Evolutionary conservation across 306 rosid species (phyloP).

Genomic region (Pterocarpus macrocarpus): DNA sequence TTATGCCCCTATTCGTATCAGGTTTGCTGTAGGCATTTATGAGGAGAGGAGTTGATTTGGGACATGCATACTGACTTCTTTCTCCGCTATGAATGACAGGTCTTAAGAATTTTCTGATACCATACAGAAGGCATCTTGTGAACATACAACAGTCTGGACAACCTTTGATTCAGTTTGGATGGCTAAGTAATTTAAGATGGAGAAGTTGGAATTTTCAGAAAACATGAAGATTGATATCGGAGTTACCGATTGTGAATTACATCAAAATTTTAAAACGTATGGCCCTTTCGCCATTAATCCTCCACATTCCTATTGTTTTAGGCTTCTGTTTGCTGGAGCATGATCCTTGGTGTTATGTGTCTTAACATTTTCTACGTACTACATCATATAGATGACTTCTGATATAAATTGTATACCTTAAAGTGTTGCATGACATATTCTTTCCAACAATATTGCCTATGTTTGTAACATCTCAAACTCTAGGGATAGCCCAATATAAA

Average conservation of each 20-base stretch:
- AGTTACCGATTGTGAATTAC: too few species aligned
- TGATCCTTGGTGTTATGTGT: too few species aligned
- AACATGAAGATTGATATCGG: conserved; percentile 20
- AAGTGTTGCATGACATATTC: too few species aligned
- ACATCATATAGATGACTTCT: too few species aligned
- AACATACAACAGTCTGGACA: conserved; percentile 57
- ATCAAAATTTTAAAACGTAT: neutral
- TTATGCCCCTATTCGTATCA: too few species aligned
- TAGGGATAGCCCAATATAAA: too few species aligned
- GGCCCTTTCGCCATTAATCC: neutral
- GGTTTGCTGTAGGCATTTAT: too few species aligned
- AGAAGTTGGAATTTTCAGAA: conserved; percentile 60
- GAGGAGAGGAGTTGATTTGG: too few species aligned
- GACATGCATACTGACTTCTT: conserved; percentile 26
- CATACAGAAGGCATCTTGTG: conserved; percentile 72
- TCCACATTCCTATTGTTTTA: neutral
- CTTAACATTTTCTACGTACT: too few species aligned
- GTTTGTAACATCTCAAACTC: too few species aligned
- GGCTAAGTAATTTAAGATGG: conserved; percentile 84
- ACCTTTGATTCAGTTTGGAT: conserved; percentile 76
- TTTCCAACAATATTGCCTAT: too few species aligned
- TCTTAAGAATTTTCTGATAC: conserved; percentile 77
- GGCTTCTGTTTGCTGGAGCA: neutral
- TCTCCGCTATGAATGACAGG: conserved; percentile 60
- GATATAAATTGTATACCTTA: too few species aligned